These are phyloP conservation scores for Funneliformis mosseae DNA, from an alignment of 192 early-diverging fungal species.

Conservation along the genomic window DNA sequence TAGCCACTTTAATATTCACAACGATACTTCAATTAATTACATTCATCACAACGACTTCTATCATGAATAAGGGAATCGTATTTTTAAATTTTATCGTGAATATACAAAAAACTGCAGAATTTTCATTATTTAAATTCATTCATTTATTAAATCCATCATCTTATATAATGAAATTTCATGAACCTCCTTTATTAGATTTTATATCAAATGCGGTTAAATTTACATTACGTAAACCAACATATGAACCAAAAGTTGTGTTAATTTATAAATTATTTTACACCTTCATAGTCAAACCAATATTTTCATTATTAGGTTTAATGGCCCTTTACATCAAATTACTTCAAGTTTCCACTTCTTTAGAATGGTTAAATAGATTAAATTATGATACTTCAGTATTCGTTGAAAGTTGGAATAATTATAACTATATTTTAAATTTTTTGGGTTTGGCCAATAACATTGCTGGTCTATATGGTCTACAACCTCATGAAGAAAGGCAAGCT, in stretches of 20 bases:
- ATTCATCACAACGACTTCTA: neutral
- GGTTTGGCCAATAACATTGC: slow-evolving; percentile 23
- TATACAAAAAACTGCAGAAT: neutral
- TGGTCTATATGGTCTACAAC: neutral
- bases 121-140: slow-evolving; percentile 23
- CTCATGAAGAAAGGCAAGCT: neutral
- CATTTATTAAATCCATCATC: slow-evolving; percentile 12
- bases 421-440: neutral
- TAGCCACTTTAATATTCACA: neutral
- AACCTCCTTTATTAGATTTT: slow-evolving; percentile 3
- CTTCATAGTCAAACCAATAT: neutral
- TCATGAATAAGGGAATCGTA: neutral
- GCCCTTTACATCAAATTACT: slow-evolving; percentile 12
- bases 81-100: neutral
- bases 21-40: neutral
- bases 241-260: neutral
- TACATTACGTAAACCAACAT: neutral
- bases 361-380: neutral
- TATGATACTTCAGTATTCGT: neutral
- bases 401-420: neutral
- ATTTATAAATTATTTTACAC: slow-evolving; percentile 7
- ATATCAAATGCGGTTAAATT: slow-evolving; percentile 16
- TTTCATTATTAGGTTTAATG: neutral
- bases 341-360: neutral
- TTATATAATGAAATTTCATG: slow-evolving; percentile 21